Evolutionary conservation across 2,329 filamentous ascomycete genomes (phyloP), one percentile per base, ranked within the genome.

Genomic region (Colletotrichum tropicicola): DNA sequence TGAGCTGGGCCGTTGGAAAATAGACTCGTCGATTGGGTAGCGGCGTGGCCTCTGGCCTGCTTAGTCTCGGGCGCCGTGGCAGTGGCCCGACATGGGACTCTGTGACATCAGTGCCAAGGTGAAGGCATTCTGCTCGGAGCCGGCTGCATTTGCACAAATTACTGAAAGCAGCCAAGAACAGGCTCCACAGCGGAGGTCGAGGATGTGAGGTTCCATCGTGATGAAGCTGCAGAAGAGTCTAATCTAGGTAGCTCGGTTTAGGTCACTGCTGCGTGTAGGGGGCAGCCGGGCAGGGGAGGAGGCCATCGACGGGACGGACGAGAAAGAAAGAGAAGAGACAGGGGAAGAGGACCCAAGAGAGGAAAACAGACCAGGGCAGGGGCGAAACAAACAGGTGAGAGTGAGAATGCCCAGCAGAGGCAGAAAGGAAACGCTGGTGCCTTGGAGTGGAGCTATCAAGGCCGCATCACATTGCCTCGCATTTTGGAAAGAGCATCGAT

Each of bases 91-190:
- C 45, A 43, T 9, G 49, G 13, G 32, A 21, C 5, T 23, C 44
- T 5, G 43, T 65, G 61, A 65, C 61, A 61, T 65, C 61, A 65
- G 43, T 30, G 56, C 56, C 47, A 43, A 48, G 56, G 27, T 28
- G 21, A 17, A 45, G 43, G 35, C 54, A 57, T 43, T 39, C 48
- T 57, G n/a, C 32, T 27, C 15, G 32, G 7, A 17, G 35, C 35
- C 35, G 32, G 10, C 30, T 21, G 13, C 19, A 10, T 19, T 27
- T 44, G 28, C 35, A 6, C 23, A 41, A 8, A 25, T 32, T 48
- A 25, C 10, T 4, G 10, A 17, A 10, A 23, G 6, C 23, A 6
- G 6, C 28, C 45, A 28, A 12, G 3, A 37, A 15, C 13, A 25
- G 47, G 27, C 19, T 37, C 49, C 58, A 37, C 49, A 37, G 49